Conservation (phyloP, 768 basidiomycete species). For the Naematelia encephala region DNA sequence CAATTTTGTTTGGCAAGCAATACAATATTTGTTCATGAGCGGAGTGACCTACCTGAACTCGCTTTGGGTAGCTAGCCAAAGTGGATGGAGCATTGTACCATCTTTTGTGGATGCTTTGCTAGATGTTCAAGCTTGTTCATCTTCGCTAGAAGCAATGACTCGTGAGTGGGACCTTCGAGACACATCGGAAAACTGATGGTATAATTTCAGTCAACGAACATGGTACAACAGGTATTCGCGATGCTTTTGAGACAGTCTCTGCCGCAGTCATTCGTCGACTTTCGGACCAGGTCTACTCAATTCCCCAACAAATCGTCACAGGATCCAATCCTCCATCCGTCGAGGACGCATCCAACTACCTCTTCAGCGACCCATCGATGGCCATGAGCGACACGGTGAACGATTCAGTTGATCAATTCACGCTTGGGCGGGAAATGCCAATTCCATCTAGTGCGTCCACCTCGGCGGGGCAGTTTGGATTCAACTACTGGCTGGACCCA, state of each 20-base stretch:
- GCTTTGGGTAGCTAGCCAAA: conserved; percentile 15
- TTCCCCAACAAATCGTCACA: no score
- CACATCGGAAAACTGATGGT: not conserved
- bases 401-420: no score
- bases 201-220: conserved; percentile 9
- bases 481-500: no score
- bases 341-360: no score
- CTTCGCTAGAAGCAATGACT: conserved; percentile 20
- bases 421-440: no score
- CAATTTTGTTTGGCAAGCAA: conserved; percentile 23
- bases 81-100: conserved; percentile 19
- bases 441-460: no score
- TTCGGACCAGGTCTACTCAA: no score
- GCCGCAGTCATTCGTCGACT: conserved; percentile 7
- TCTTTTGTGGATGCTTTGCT: conserved; percentile 24
- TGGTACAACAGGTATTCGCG: conserved; percentile 13
- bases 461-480: no score
- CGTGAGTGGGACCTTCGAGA: conserved; percentile 12
- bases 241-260: conserved; percentile 7
- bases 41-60: conserved; percentile 30
- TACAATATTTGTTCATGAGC: conserved; percentile 20
- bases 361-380: no score
- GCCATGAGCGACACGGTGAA: no score
- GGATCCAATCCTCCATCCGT: no score
- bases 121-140: conserved; percentile 23